Conservation (phyloP, 164 flowering plant genomes). For the Taxillus chinensis region DNA sequence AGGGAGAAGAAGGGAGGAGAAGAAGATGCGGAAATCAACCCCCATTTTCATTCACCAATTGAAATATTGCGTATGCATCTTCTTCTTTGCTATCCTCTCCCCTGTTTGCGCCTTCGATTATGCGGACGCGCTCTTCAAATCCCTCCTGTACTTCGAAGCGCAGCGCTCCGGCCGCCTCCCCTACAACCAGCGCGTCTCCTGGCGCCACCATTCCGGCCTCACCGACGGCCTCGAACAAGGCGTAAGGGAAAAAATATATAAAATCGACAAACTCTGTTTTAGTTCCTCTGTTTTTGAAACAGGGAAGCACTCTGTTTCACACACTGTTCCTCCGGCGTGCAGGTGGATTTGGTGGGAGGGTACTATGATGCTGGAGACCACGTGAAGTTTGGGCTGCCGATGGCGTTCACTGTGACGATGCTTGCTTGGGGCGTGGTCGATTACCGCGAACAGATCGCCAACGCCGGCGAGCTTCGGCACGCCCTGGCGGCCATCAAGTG, state of each 20-base stretch:
- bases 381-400: slow-evolving; percentile 56
- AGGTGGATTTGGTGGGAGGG: slow-evolving; percentile 65
- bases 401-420: slow-evolving; percentile 58
- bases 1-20: too few relatives aligned
- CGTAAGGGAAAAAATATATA: slow-evolving; percentile 17
- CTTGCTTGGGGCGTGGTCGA: slow-evolving; percentile 47
- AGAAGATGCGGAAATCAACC: neutral
- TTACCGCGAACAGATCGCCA: slow-evolving; percentile 23
- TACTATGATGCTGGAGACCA: slow-evolving; percentile 64
- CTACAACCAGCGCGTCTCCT: slow-evolving; percentile 48
- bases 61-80: neutral
- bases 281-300: too few relatives aligned
- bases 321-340: neutral
- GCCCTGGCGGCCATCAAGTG: slow-evolving; percentile 52
- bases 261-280: too few relatives aligned
- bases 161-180: slow-evolving; percentile 65
- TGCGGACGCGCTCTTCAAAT: slow-evolving; percentile 42
- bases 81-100: neutral
- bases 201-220: slow-evolving; percentile 70
- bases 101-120: slow-evolving; percentile 22
- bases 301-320: too few relatives aligned
- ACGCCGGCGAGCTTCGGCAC: slow-evolving; percentile 35
- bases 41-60: neutral
- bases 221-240: slow-evolving; percentile 65
- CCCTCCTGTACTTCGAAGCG: slow-evolving; percentile 55